Base-by-base conservation (phyloP, 257 asterid species). In the Leonotis leonurus region DNA sequence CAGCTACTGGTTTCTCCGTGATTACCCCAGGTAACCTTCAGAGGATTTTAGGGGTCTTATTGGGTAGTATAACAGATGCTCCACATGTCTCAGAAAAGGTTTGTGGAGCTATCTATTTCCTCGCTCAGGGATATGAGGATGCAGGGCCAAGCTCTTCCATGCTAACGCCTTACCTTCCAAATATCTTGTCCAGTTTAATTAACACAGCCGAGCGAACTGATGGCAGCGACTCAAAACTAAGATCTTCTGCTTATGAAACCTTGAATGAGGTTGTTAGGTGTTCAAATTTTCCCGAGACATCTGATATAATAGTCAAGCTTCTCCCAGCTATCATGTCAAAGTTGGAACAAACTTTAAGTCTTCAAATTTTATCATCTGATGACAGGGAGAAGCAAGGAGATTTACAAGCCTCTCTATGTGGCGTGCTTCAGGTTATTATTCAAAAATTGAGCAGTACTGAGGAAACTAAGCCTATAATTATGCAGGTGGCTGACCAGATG, bases 321-420 rank as follows among this genome's bases (percentile, higher is more conserved):
- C 83, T 85, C 71, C 91, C 94, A 49, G 83, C 71, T 46, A 58
- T 84, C 69, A 89, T 89, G 95, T 70, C 77, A 22, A 84, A 89
- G 81, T 62, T 89, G 77, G 85, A 75, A 48, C 78, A 79, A 51
- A 86, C 95, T 32, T 59, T 77, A n/a, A 80, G 55, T 51, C 81
- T 82, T 70, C 90, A 80, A 60, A 77, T 78, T 50, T 10, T 79
- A 36, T 82, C 97, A 12, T 73, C 94, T 26, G 90, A 89, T 32
- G 94, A 89, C 62, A 80, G 90, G 73, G 95, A 84, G 78, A 86
- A 80, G 69, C 97, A 89, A 74, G 90, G 85, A 40, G 95, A 89
- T 61, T 69, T 89, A 25, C 97, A 89, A 69, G 94, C 94, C 68
- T 82, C 89, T 48, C 94, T 89, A 0, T 89, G 97, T 68, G 97